phyloP scores from a whole-genome alignment of 805 yeast genomes.

The Suhomyces sp. region DNA sequence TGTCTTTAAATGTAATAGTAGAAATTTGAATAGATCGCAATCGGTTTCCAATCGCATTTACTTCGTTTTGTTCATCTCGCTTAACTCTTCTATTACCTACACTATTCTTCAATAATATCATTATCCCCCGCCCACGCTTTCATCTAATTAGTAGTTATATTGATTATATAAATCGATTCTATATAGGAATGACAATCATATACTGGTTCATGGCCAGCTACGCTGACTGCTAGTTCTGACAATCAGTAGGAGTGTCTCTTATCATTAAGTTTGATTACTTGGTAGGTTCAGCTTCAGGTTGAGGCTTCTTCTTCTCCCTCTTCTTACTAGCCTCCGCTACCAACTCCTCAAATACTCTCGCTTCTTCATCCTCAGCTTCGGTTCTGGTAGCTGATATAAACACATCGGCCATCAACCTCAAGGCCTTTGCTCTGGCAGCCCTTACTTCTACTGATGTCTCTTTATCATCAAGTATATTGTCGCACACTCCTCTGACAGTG shows the following conservation, averaged over 20 bases:
- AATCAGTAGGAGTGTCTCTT: background rate
- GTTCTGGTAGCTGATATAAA: conserved; percentile 59
- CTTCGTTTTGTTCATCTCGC: too few species aligned
- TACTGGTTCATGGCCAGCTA: background rate
- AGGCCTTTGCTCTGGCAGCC: conserved; percentile 59
- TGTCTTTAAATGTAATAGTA: too few species aligned
- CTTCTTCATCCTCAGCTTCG: conserved; percentile 70
- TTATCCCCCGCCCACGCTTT: too few species aligned
- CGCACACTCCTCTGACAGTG: conserved; percentile 70
- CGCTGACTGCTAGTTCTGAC: background rate
- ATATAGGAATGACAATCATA: background rate
- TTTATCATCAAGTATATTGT: conserved; percentile 58
- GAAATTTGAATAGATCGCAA: too few species aligned
- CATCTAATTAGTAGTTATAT: too few species aligned
- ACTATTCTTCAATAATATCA: too few species aligned
- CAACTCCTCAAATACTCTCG: conserved; percentile 71
- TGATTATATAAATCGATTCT: background rate
- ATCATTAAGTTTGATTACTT: background rate
- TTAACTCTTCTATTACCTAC: too few species aligned
- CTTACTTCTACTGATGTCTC: conserved; percentile 45
- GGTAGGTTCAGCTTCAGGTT: background rate
- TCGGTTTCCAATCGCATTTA: too few species aligned
- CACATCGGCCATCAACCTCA: conserved; percentile 60
- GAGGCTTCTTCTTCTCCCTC: conserved; percentile 27
- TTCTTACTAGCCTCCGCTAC: conserved; percentile 49